Evolutionary conservation across 129 eudicot genomes (phyloP), one percentile per base, ranked within the genome.

Genomic region (Cynara cardunculus): DNA sequence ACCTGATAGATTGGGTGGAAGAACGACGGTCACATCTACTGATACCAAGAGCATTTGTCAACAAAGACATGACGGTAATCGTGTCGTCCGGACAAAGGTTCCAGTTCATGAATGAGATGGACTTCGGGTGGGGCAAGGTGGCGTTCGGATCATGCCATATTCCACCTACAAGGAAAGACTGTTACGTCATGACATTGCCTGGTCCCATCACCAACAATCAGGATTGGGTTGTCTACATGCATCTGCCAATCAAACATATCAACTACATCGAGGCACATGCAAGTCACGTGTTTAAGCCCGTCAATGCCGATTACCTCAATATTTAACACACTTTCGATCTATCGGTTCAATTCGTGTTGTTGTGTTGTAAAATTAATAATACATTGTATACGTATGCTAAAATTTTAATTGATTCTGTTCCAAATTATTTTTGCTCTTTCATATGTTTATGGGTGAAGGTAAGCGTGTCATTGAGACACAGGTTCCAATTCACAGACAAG

Each of bases 171-270:
- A 88, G 84, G 56, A 44, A 77, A 18, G 85, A 87, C 13, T 87
- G 86, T 8, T 87, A 82, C 27, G 92, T 89, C 5, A 86, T 89
- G 91, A 92, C 94, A 61, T 78, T 88, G 80, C 84, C 89, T 0
- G 85, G 90, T 26, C 88, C 94, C 0, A 53, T 53, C 64, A 37
- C 32, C 5, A 89, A 86, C n/a, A 83, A 81, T 44, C 87, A 88
- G 4, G 97, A 92, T 69, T 88, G 91, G 97, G 39, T 90, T 22
- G 91, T 92, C 3, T 92, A 88, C 78, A 87, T 89, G 94, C 94
- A 86, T 64, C 13, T 92, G 49, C 39, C 75, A 16, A 34, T 65
- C 34, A 83, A 70, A 32, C 91, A 86, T 11, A 35, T 89, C 35
- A 89, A 83, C 3, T 73, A 71, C n/a, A 85, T 92, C 5, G 97